Evolutionary conservation across 1,139 yeast species (phyloP).

Genomic region (Hansenula lynferdii): DNA sequence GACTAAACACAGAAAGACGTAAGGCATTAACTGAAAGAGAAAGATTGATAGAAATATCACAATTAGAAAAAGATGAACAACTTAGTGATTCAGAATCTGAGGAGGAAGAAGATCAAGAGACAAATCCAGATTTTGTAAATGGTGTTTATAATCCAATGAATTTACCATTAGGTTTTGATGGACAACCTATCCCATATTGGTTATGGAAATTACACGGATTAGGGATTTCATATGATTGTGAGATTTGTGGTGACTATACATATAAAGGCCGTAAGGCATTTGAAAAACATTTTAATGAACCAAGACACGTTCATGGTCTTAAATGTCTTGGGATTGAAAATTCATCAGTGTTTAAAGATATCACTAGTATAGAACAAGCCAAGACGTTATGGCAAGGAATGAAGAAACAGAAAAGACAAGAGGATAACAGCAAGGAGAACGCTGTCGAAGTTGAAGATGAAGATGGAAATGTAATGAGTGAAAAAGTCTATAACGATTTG

Average conservation of each 20-base stretch:
- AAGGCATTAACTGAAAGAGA: slow-evolving; percentile 75
- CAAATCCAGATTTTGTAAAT: slow-evolving; percentile 8
- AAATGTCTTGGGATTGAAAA: slow-evolving; percentile 68
- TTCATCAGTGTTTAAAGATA: slow-evolving; percentile 52
- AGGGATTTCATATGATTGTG: slow-evolving; percentile 70
- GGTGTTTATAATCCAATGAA: slow-evolving; percentile 40
- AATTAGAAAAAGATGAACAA: slow-evolving; percentile 31
- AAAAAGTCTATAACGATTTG: slow-evolving; percentile 74
- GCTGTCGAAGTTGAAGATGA: slow-evolving; percentile 84
- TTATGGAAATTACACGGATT: slow-evolving; percentile 85
- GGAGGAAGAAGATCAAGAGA: slow-evolving; percentile 18
- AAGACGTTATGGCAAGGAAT: slow-evolving; percentile 47
- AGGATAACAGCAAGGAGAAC: slow-evolving; percentile 44
- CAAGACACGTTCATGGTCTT: slow-evolving; percentile 71
- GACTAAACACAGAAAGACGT: slow-evolving; percentile 58
- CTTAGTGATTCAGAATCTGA: slow-evolving; percentile 20
- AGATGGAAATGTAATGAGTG: slow-evolving; percentile 89
- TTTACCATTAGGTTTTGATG: slow-evolving; percentile 82
- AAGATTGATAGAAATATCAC: slow-evolving; percentile 48
- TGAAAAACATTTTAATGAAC: slow-evolving; percentile 67
- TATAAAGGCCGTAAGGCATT: slow-evolving; percentile 75
- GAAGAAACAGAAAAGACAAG: slow-evolving; percentile 33
- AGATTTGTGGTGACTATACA: slow-evolving; percentile 74
- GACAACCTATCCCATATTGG: slow-evolving; percentile 93
- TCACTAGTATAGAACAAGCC: slow-evolving; percentile 68